phyloP scores from a whole-genome alignment of 2,329 filamentous ascomycete genomes.

The Albophoma yamanashiensis region DNA sequence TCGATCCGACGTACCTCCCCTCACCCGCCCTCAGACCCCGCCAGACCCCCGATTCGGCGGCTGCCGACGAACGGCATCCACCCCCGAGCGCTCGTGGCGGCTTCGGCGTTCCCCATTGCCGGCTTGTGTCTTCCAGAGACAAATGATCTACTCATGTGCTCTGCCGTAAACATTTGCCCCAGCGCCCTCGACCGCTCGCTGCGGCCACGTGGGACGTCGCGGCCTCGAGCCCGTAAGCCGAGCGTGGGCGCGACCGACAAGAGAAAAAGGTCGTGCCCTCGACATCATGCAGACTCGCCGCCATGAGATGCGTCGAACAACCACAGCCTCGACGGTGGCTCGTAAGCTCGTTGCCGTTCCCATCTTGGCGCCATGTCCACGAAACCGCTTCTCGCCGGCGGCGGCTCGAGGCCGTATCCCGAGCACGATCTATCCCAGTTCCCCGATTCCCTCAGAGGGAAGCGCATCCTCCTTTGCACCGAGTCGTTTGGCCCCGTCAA shows the following conservation, averaged over 20 bases:
- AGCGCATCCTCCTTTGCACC: slow-evolving; percentile 55
- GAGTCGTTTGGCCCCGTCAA: slow-evolving; percentile 65
- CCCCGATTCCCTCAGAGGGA: slow-evolving; percentile 40
- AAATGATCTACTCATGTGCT: slow-evolving; percentile 10
- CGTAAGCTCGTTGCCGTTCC: not conserved
- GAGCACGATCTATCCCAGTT: slow-evolving; percentile 33
- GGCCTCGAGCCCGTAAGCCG: not conserved
- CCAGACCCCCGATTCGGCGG: slow-evolving; percentile 3
- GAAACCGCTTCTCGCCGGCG: slow-evolving; percentile 1
- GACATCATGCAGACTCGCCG: not conserved
- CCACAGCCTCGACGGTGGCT: not conserved
- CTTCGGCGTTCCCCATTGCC: slow-evolving; percentile 13
- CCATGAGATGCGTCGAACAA: not conserved
- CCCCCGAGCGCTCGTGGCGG: slow-evolving; percentile 18
- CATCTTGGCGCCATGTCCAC: slow-evolving; percentile 4
- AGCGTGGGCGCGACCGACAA: not conserved
- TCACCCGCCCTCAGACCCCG: not conserved
- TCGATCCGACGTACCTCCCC: not conserved
- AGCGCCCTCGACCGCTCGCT: slow-evolving; percentile 1
- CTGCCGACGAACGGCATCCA: slow-evolving; percentile 18
- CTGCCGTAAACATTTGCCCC: not conserved
- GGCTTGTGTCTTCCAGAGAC: slow-evolving; percentile 5
- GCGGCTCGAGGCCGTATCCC: slow-evolving; percentile 6
- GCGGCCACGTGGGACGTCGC: slow-evolving; percentile 13
- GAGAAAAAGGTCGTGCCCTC: slow-evolving; percentile 8